Base-by-base conservation (phyloP, 345 rosid genomes). In the Populus nigra region DNA sequence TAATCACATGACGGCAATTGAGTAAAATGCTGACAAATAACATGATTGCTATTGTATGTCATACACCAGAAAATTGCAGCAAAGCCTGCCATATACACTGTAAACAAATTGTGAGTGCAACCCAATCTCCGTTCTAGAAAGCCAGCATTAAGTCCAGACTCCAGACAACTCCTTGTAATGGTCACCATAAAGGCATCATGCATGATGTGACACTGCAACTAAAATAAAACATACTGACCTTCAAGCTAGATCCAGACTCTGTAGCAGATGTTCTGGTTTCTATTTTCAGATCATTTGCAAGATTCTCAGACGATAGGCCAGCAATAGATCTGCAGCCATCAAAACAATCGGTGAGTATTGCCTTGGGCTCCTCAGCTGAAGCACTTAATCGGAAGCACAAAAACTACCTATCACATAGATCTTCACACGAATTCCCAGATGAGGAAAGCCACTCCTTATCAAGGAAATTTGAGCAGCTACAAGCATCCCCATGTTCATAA, bases 381-480 rank as follows among this genome's bases (percentile, higher is more conserved):
- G 22, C 65, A 68, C 4, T 41, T 20, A 7, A n/a, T 35, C 29
- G 29, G 65, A 73, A 25, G 50, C 38, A 65, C 11, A 45, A 49
- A 25, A 72, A 39, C 33, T 87, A 96, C 98, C 98, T 92, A 75
- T 86, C 91, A 78, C 75, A 85, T 59, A 75, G 78, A 77, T 93
- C 97, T 72, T 93, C 97, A 13, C 89, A 89, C 12, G 97, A 92
- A 88, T 92, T 92, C 76, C 91, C 99, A 11, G 99, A 92, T 71
- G 99, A 93, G 80, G 98, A 96, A 70, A 88, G 85, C 94, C 94
- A 89, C n/a, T 90, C 99, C 81, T 89, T 73, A 80, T 91, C 96
- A 59, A 89, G 80, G 76, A 95, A 93, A 82, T 87, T 80, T 69
- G 91, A 83, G 79, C 89, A 90, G 82, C 84, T 88, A 80, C 91